A percentile compares a stretch with the other conserved stretches of the same genome.
These are phyloP conservation scores for Metarhizium guizhouense DNA, from an alignment of 2,329 filamentous ascomycete genomes.

Conservation along the genomic window DNA sequence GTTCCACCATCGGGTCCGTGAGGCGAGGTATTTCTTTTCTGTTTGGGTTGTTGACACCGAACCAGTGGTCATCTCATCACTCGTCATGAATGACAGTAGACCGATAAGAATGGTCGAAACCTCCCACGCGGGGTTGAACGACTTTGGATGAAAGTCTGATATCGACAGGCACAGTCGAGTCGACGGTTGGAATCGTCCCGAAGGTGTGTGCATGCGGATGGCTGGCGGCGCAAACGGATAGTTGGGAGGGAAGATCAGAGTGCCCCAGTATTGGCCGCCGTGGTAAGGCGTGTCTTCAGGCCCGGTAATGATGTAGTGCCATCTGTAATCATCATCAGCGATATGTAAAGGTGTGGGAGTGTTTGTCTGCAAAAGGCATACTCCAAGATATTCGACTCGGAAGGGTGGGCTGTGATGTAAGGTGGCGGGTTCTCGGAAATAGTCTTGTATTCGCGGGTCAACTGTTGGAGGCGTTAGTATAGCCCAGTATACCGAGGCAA, in stretches of 20 bases:
- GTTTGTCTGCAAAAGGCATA: slow-evolving; percentile 29
- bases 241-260: slow-evolving; percentile 86
- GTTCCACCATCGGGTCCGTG: slow-evolving; percentile 89
- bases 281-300: slow-evolving; percentile 92
- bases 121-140: slow-evolving; percentile 97
- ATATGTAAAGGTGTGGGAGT: neutral
- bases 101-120: slow-evolving; percentile 94
- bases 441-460: slow-evolving; percentile 54
- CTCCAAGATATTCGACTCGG: slow-evolving; percentile 87
- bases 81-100: slow-evolving; percentile 94
- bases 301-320: slow-evolving; percentile 93
- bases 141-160: slow-evolving; percentile 94
- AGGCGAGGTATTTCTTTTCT: slow-evolving; percentile 71
- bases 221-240: slow-evolving; percentile 96
- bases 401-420: slow-evolving; percentile 82
- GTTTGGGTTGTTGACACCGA: slow-evolving; percentile 67
- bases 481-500: neutral
- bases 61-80: slow-evolving; percentile 96
- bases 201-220: slow-evolving; percentile 98
- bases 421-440: slow-evolving; percentile 70
- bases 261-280: slow-evolving; percentile 96
- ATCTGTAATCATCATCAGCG: slow-evolving; percentile 38
- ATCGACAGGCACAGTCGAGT: slow-evolving; percentile 91
- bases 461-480: slow-evolving; percentile 27
- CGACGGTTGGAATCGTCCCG: slow-evolving; percentile 87